Evolutionary conservation across 352 stramenopile genomes (phyloP).

Genomic region (Phytophthora melonis): DNA sequence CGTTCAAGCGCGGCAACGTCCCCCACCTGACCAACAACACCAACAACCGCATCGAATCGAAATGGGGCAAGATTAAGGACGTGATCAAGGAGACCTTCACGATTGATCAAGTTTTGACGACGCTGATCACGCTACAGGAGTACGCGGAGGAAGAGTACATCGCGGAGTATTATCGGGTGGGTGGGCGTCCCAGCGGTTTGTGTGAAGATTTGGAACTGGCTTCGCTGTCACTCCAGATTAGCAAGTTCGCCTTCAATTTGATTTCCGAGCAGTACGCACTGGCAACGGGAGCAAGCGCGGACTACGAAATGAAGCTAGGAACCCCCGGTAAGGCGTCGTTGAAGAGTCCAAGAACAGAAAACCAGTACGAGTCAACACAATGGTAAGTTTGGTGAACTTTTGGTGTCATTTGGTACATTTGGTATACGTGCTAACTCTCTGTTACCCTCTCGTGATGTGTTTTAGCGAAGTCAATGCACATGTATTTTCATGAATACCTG

Average conservation of each 20-base stretch:
- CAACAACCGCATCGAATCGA: constrained; percentile 24
- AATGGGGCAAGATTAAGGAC: constrained; percentile 14
- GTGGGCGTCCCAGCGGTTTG: background rate
- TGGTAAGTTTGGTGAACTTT: constrained; percentile 9
- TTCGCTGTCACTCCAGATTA: background rate
- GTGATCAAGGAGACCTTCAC: background rate
- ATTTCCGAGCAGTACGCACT: background rate
- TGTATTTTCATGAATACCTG: constrained; percentile 25
- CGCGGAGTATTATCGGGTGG: constrained; percentile 9
- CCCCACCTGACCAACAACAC: constrained; percentile 19
- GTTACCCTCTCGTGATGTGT: too few species aligned
- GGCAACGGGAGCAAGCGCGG: background rate
- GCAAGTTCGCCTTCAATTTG: background rate
- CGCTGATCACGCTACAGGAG: constrained; percentile 11
- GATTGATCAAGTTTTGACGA: constrained; percentile 9
- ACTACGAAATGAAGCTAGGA: constrained; percentile 8
- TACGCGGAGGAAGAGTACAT: constrained; percentile 18
- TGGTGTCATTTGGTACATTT: background rate
- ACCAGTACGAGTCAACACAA: background rate
- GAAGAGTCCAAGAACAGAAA: background rate
- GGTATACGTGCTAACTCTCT: too few species aligned
- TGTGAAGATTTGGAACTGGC: background rate
- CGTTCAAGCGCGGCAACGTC: constrained; percentile 12
- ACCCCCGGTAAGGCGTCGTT: background rate
- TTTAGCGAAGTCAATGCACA: background rate